A percentile compares a stretch with the other conserved stretches of the same genome.
phyloP scores from a whole-genome alignment of 108 stramenopile genomes.

The Cylindrotheca closterium region DNA sequence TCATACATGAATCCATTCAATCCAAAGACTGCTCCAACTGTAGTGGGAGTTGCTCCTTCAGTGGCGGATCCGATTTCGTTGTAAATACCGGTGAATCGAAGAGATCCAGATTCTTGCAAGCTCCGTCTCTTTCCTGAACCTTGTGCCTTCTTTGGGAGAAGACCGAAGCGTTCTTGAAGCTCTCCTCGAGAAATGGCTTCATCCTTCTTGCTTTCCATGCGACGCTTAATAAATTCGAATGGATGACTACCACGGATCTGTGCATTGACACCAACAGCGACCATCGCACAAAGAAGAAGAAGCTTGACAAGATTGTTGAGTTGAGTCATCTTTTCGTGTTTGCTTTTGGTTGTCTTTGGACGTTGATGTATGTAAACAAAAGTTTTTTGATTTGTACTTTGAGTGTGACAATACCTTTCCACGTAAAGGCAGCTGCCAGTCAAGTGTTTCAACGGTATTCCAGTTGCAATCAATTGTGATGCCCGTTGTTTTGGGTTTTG shows the following conservation, averaged over 20 bases:
- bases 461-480: too few species aligned
- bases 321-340: too few species aligned
- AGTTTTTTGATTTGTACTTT: too few species aligned
- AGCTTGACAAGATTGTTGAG: neutral
- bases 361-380: too few species aligned
- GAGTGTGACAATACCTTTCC: too few species aligned
- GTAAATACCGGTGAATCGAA: neutral
- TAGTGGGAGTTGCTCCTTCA: neutral
- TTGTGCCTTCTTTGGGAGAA: neutral
- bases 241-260: neutral
- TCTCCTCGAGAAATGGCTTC: neutral
- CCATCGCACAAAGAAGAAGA: neutral
- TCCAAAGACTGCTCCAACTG: conserved; percentile 6
- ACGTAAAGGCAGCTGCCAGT: too few species aligned
- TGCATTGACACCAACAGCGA: neutral
- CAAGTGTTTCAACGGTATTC: too few species aligned
- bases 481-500: too few species aligned
- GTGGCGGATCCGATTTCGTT: conserved; percentile 8
- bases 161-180: neutral
- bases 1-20: conserved; percentile 20
- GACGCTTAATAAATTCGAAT: neutral
- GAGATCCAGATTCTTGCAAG: neutral
- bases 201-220: neutral
- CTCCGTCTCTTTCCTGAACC: neutral
- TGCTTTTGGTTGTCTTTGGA: too few species aligned